Base-by-base conservation (phyloP, 2,329 filamentous ascomycete genomes). In the Microcera coccophila region DNA sequence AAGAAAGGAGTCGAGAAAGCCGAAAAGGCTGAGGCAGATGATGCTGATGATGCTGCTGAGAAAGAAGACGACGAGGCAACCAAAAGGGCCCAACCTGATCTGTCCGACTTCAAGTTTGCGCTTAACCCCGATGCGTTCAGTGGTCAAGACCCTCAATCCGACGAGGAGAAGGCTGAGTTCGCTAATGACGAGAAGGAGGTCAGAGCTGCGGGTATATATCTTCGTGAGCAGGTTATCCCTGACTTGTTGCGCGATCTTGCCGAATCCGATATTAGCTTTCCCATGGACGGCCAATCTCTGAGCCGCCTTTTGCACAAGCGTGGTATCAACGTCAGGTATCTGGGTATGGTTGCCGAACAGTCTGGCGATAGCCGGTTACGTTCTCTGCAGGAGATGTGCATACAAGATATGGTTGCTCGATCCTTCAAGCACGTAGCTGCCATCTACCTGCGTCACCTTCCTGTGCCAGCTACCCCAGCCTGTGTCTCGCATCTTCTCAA, bases 101-200 rank as follows among this genome's bases (percentile, higher is more conserved):
- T 95, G 45, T 87, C 88, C 33, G 81, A 85, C 57, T 98, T 97
- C 74, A 76, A 82, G 36, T 90, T 96, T 58, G 75, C 88, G 5
- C 79, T 98, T 39, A 98, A 98, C 70, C 90, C 93, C 4, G 93
- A 98, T 65, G 89, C 89, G 22, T 97, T 91, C 75, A 95, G 89
- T 59, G 91, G 90, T 39, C 93, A 97, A 66, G 74, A 81, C 40
- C 90, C 93, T 28, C 88, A 95, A 67, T 93, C 87, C 1, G 85
- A 93, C 4, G 88, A 87, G 53, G 93, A 98, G 65, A 95, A 93
- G 74, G 79, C 79, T 42, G 81, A 93, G 62, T 82, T 87, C 74
- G 79, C 78, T 36, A 78, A 84, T 47, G 93, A 98, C 58, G 93
- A 98, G 71, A 78, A 84, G 55, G 87, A 94, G 44, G 91, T 98